Evolutionary conservation across 495 filamentous ascomycete species (phyloP).

Genomic region (Hyaloscypha finlandica): DNA sequence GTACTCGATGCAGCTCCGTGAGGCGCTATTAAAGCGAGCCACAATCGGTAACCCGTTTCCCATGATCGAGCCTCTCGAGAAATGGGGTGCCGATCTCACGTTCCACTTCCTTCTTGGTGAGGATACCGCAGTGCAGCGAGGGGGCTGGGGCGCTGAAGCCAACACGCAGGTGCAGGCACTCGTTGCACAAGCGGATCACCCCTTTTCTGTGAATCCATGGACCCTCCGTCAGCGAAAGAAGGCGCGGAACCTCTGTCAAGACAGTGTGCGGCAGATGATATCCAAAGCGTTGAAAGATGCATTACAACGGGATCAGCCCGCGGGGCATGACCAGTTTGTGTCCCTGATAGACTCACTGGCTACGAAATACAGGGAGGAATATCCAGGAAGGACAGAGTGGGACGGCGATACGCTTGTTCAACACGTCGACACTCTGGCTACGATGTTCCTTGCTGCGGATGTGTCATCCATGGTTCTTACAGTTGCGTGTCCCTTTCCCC

Average conservation of each 20-base stretch:
- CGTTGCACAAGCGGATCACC: background rate
- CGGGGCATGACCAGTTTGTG: background rate
- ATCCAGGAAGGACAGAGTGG: conserved; percentile 8
- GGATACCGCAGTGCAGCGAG: conserved; percentile 3
- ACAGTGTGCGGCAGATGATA: background rate
- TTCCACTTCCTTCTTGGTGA: conserved; percentile 6
- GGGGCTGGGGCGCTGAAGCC: conserved; percentile 6
- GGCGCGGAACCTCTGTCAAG: background rate
- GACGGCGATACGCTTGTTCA: conserved; percentile 7
- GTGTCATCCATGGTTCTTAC: conserved; percentile 14
- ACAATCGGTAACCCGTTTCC: background rate
- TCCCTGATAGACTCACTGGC: conserved; percentile 9
- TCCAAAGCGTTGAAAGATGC: conserved; percentile 4
- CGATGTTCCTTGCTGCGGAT: conserved; percentile 11
- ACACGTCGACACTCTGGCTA: conserved; percentile 6
- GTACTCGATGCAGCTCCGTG: conserved; percentile 12
- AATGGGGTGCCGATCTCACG: conserved; percentile 14
- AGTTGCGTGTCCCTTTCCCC: background rate
- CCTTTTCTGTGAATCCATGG: conserved; percentile 8
- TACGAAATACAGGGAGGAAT: conserved; percentile 9
- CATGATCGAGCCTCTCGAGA: conserved; percentile 11
- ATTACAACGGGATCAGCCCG: background rate
- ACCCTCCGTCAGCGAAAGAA: conserved; percentile 1
- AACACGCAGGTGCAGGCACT: conserved; percentile 7
- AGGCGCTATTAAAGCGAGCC: background rate